Conservation (phyloP, 148 eudicot species). For the Rheum nobile region DNA sequence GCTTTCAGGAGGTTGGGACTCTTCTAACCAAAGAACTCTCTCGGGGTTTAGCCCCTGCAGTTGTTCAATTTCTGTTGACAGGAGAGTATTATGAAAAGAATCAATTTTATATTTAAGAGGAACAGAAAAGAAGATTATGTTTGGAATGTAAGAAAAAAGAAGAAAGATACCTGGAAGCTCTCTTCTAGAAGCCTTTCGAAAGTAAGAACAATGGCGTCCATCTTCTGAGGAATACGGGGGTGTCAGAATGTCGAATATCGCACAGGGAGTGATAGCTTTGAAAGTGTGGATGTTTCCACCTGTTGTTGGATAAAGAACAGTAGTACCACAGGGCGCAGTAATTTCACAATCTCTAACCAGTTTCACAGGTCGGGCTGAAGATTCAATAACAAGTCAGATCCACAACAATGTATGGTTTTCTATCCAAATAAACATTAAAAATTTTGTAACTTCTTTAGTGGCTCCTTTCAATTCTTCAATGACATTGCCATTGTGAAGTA, state of each 20-base stretch:
- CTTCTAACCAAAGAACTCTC: conserved; percentile 37
- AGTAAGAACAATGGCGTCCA: conserved; percentile 83
- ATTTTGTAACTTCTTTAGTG: neutral
- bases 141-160: neutral
- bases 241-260: conserved; percentile 87
- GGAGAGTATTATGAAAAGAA: neutral
- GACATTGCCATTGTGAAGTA: neutral
- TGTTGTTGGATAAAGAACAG: conserved; percentile 61
- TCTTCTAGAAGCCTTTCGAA: conserved; percentile 22
- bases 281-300: conserved; percentile 96
- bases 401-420: neutral
- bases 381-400: conserved; percentile 2
- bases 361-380: conserved; percentile 67
- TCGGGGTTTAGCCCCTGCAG: conserved; percentile 20
- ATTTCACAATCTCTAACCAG: conserved; percentile 67
- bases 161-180: conserved; percentile 28
- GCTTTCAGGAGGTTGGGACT: conserved; percentile 37
- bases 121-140: neutral
- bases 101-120: neutral
- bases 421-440: neutral
- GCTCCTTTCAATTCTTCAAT: neutral
- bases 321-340: conserved; percentile 81
- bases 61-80: conserved; percentile 19
- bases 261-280: conserved; percentile 84
- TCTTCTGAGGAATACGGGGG: conserved; percentile 86